Base-by-base conservation (phyloP, 306 rosid genomes). In the Cicer pinnatifidum region DNA sequence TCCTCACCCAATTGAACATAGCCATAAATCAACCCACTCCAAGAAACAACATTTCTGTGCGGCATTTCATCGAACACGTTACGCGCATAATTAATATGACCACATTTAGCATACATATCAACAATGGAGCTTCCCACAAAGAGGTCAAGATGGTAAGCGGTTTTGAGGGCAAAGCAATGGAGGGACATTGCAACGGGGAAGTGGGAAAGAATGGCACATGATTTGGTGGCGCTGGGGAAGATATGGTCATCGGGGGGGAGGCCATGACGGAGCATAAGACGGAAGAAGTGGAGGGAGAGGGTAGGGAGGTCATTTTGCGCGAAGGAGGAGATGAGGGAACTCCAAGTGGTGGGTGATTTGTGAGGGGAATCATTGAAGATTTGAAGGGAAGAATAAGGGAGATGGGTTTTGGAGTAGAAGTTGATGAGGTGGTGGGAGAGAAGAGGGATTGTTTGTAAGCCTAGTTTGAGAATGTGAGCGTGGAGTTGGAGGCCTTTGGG, bases 1-100 rank as follows among this genome's bases (percentile, higher is more conserved):
- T 88, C 88, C 52, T 80, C 87, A 40, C 96, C 91, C 77, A 86
- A 11, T 15, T 84, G 89, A 57, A 85, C 75, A 50, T 86, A 89
- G 60, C 94, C 98, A 56, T 83, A 93, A 68, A 93, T 93, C 89
- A 91, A 83, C 70, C 91, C 96, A 52, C 89, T 85, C 96, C 97
- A 93, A 53, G 96, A 88, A 46, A 93, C 97, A 54, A 91, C 92
- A 65, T 91, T 93, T 70, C 57, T 83, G 0, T 85, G 64, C 9
- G 92, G 96, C 96, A 91, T 91, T 85, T 84, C 87, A 15, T 89
- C 89, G 8, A 91, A 89, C 90, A 88, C 11, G 4, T 76, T 76
- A 35, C 91, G 86, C 0, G 96, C 96, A 54, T 47, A 40, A 9
- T 4, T 15, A 0, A 84, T 82, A 65, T 83, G 71, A 1, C 89